Base-by-base conservation (phyloP, 129 eudicot species). In the Chrysanthemum lavandulifolium region DNA sequence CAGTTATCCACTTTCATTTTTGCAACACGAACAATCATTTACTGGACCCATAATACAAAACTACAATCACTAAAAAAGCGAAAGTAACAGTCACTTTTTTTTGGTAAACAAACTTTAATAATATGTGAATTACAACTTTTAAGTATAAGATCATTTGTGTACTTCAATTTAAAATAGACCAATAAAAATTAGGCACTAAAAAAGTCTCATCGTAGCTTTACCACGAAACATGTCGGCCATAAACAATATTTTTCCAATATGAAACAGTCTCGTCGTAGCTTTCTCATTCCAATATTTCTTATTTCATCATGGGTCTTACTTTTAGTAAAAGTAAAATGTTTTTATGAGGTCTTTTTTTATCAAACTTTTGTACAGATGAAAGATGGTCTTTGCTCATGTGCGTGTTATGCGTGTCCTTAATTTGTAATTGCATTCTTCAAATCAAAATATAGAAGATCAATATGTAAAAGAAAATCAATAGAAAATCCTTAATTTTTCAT, bases 181-280 rank as follows among this genome's bases (percentile, higher is more conserved):
- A 63, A 54, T 61, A 13, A 29, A 71, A 71, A 5, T 54, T 36
- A 15, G 51, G 67, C 81, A 63, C 57, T 63, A 61, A 53, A 71
- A 58, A 19, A 31, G 21, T 23, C 16, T 63, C 67, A 7, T 71
- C 61, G 72, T 71, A 64, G 67, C 82, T 78, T 71, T 54, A 64
- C 16, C 2, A 71, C 55, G 77, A 78, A 78, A 71, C 77, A 71
- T 78, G 82, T 78, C 67, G 82, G 82, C 82, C 82, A 64, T 78
- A 63, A 71, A n/a, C 59, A 55, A 18, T 40, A 52, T 40, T 63
- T 61, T 52, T 33, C 21, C 13, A 55, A 31, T 23, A 23, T 23
- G 25, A 23, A 23, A 23, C 25, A 23, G 25, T 23, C 25, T 23
- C 25, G 25, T 23, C 25, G 25, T 23, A 23, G 25, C 25, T 23